Evolutionary conservation across 2,329 filamentous ascomycete species (phyloP).

Genomic region (Apiospora aurea): DNA sequence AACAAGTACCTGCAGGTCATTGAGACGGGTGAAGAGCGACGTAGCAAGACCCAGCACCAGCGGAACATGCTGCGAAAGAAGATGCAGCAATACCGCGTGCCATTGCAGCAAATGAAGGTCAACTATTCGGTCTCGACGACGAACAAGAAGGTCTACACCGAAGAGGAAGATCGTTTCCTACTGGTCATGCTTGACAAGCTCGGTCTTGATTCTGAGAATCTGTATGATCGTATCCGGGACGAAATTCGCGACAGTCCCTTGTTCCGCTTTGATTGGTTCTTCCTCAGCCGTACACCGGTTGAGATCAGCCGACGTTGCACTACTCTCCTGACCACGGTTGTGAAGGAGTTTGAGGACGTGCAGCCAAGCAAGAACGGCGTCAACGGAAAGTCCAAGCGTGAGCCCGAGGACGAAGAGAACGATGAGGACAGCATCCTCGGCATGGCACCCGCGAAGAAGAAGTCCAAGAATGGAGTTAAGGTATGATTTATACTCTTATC

Average conservation of each 20-base stretch:
- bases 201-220: constrained; percentile 86
- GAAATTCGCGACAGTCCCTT: constrained; percentile 94
- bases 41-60: constrained; percentile 88
- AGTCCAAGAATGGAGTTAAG: constrained; percentile 87
- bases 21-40: constrained; percentile 90
- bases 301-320: constrained; percentile 93
- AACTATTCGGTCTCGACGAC: constrained; percentile 99
- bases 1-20: constrained; percentile 88
- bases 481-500: constrained; percentile 56
- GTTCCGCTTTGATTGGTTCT: constrained; percentile 99
- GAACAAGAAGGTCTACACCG: constrained; percentile 99
- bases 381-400: constrained; percentile 77
- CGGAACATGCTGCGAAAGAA: constrained; percentile 94
- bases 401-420: constrained; percentile 81
- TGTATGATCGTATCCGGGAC: constrained; percentile 95
- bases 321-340: constrained; percentile 91
- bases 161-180: constrained; percentile 96
- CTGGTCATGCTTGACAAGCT: constrained; percentile 92
- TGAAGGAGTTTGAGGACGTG: constrained; percentile 87
- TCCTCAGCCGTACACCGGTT: constrained; percentile 90
- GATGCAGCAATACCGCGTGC: constrained; percentile 95
- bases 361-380: constrained; percentile 63
- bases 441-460: constrained; percentile 90
- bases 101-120: constrained; percentile 96
- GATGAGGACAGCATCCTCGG: constrained; percentile 83